Percentiles rank a stretch among this genome's conserved stretches.
Conservation (phyloP, 345 rosid species). For the Euphorbia pulcherrima region DNA sequence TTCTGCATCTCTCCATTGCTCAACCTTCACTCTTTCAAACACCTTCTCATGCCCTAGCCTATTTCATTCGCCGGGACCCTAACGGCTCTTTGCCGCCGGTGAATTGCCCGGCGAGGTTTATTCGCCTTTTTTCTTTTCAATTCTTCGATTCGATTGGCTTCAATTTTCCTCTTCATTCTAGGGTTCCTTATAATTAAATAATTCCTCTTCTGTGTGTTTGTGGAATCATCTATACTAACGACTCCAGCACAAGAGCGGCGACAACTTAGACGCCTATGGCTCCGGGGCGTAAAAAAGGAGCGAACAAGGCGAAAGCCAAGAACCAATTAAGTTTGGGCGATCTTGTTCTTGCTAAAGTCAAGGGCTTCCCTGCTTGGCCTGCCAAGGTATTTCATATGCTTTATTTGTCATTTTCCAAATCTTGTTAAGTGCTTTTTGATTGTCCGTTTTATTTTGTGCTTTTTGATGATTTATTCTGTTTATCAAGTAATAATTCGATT, state of each 20-base stretch:
- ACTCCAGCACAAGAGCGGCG: background rate
- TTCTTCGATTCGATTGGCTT: constrained; percentile 8
- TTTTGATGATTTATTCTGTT: background rate
- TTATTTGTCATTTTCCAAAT: background rate
- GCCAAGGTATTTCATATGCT: constrained; percentile 58
- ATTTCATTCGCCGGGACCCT: constrained; percentile 27
- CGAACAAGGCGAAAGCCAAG: constrained; percentile 50
- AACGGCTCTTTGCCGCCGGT: constrained; percentile 14
- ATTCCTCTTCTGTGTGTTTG: background rate
- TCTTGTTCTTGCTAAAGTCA: constrained; percentile 95
- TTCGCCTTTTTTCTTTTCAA: background rate
- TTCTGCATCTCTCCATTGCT: constrained; percentile 9
- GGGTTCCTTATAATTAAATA: background rate
- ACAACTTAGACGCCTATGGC: constrained; percentile 45
- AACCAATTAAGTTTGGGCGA: constrained; percentile 75
- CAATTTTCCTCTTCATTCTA: background rate
- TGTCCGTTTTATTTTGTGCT: background rate
- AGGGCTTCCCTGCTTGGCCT: constrained; percentile 97
- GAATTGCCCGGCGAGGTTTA: constrained; percentile 22
- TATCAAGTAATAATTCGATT: background rate
- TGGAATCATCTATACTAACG: background rate
- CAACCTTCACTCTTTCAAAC: constrained; percentile 11
- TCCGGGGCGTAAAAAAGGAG: constrained; percentile 75
- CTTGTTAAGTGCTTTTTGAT: background rate
- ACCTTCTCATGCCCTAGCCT: constrained; percentile 16